These are phyloP conservation scores for Skeletonema tropicum DNA, from an alignment of 108 stramenopile species.

Conservation along the genomic window DNA sequence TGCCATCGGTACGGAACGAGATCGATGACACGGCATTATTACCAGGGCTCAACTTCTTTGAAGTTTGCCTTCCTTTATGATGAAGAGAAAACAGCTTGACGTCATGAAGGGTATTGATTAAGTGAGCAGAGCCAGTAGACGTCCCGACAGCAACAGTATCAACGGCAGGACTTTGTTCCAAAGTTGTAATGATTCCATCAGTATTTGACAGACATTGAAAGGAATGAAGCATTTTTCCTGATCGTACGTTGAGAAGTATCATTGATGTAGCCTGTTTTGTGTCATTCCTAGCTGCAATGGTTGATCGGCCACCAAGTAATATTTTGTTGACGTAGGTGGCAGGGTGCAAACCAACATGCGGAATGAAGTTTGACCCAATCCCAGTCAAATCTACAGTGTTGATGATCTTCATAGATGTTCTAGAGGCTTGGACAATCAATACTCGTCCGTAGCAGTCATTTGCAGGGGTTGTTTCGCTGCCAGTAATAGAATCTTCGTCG, in stretches of 20 bases:
- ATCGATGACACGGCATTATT: conserved; percentile 67
- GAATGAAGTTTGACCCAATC: conserved; percentile 55
- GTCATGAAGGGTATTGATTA: conserved; percentile 79
- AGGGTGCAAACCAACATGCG: conserved; percentile 74
- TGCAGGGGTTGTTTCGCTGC: conserved; percentile 11
- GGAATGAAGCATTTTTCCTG: conserved; percentile 74
- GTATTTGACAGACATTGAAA: conserved; percentile 58
- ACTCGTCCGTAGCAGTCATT: conserved; percentile 59
- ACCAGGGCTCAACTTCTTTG: conserved; percentile 9
- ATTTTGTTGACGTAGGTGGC: conserved; percentile 91
- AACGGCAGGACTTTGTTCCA: conserved; percentile 82
- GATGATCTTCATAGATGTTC: conserved; percentile 57
- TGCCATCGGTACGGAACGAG: conserved; percentile 84
- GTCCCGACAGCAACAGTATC: conserved; percentile 88
- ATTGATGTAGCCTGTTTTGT: conserved; percentile 41
- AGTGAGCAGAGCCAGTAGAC: conserved; percentile 66
- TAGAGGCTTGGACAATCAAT: conserved; percentile 65
- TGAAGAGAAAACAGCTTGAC: conserved; percentile 67
- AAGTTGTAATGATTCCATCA: conserved; percentile 49
- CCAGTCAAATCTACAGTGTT: conserved; percentile 61
- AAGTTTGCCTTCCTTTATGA: conserved; percentile 43
- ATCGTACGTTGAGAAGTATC: conserved; percentile 78
- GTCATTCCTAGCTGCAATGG: conserved; percentile 26
- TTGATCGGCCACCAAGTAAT: conserved; percentile 60
- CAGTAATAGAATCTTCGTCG: conserved; percentile 10